phyloP scores from a whole-genome alignment of 257 asterid genomes.

The Solanum pimpinellifolium region DNA sequence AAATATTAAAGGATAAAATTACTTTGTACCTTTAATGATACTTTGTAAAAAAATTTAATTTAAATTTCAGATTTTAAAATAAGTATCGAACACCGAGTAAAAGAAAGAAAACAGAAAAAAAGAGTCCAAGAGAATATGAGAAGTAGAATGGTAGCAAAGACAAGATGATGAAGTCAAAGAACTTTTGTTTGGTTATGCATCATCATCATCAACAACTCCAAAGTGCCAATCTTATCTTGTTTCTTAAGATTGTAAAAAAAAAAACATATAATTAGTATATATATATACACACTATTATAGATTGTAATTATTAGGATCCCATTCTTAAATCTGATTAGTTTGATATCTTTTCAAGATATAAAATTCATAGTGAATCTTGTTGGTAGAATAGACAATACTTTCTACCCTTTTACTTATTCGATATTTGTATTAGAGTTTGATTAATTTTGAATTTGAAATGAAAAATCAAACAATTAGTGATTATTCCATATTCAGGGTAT shows the following conservation, averaged over 20 bases:
- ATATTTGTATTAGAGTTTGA: accelerated
- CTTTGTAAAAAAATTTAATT: not conserved
- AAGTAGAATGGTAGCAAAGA: not conserved
- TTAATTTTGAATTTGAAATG: accelerated
- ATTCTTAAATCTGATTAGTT: not conserved
- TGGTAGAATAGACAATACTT: not conserved
- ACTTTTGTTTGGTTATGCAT: not conserved
- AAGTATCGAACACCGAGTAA: not conserved
- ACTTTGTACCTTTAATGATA: not conserved
- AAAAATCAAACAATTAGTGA: too few relatives aligned
- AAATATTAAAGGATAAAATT: not conserved
- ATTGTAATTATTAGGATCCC: not conserved
- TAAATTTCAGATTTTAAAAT: not conserved
- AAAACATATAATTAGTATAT: not conserved
- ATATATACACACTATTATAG: not conserved
- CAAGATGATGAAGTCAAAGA: not conserved
- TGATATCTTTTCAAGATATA: not conserved
- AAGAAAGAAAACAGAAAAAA: too few relatives aligned
- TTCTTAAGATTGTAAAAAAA: not conserved
- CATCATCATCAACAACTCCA: not conserved
- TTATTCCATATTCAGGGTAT: not conserved
- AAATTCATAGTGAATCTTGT: not conserved
- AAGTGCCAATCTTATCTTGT: constrained; percentile 4
- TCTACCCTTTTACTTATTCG: not conserved
- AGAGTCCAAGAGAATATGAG: not conserved